Evolutionary conservation across 1,284 basidiomycete species (phyloP).

Genomic region (Trametes versicolor): DNA sequence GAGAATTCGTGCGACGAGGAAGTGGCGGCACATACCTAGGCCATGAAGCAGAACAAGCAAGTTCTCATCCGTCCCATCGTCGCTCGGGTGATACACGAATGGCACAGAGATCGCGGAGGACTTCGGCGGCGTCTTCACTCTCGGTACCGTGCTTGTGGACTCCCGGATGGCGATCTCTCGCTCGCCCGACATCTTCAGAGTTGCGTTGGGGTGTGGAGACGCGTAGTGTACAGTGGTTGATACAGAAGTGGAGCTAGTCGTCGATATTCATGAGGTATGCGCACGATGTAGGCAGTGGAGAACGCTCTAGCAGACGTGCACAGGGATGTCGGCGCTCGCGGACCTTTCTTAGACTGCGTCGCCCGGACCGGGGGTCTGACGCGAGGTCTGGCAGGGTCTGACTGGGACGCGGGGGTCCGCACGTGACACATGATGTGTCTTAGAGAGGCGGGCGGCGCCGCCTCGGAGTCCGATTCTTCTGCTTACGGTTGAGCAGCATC

Average conservation of each 20-base stretch:
- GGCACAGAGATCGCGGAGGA: slow-evolving; percentile 57
- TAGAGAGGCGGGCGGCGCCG: too few species aligned
- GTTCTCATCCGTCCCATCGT: slow-evolving; percentile 89
- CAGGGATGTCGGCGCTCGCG: too few species aligned
- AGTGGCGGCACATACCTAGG: slow-evolving; percentile 66
- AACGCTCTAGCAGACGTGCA: slow-evolving; percentile 13
- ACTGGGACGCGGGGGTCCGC: too few species aligned
- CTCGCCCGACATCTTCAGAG: slow-evolving; percentile 25
- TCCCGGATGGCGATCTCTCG: slow-evolving; percentile 27
- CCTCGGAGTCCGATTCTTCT: too few species aligned
- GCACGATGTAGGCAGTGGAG: neutral
- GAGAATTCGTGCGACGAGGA: neutral
- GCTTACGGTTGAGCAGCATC: too few species aligned
- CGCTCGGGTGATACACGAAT: slow-evolving; percentile 73
- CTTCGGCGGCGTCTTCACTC: slow-evolving; percentile 63
- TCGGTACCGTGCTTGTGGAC: slow-evolving; percentile 39
- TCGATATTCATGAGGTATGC: neutral
- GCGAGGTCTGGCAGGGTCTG: too few species aligned
- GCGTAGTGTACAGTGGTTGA: neutral
- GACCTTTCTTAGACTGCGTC: too few species aligned
- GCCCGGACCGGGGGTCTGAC: too few species aligned
- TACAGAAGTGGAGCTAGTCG: neutral
- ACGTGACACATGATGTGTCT: too few species aligned
- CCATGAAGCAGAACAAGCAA: slow-evolving; percentile 89
- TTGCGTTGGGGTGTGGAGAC: too few species aligned